Conservation (phyloP, 2,329 filamentous ascomycete species). For the Pseudocercospora fijiensis region DNA sequence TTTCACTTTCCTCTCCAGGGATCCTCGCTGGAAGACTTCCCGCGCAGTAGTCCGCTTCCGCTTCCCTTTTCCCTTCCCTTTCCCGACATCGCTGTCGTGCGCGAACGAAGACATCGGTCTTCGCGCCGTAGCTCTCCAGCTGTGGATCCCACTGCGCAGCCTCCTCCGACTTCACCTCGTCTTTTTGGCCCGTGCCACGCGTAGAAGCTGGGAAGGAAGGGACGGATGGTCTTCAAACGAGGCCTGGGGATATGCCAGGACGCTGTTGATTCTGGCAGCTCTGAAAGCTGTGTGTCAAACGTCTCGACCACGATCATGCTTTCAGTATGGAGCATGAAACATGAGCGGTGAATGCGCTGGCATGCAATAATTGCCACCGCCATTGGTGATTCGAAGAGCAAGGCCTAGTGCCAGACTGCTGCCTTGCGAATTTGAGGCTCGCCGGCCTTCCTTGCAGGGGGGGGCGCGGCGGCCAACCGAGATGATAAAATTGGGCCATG, state of each 20-base stretch:
- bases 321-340: not conserved
- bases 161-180: conserved; percentile 8
- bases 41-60: not conserved
- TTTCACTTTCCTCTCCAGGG: not conserved
- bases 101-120: not conserved
- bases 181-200: conserved; percentile 6
- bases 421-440: not conserved
- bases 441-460: not conserved
- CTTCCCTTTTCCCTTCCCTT: too few species aligned
- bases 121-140: not conserved
- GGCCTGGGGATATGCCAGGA: conserved; percentile 3
- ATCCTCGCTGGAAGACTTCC: conserved; percentile 3
- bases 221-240: not conserved
- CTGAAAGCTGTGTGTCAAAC: not conserved
- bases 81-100: not conserved
- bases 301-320: conserved; percentile 3
- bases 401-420: not conserved
- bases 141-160: not conserved
- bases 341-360: conserved; percentile 3
- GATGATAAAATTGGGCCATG: not conserved
- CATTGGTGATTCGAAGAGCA: conserved; percentile 1
- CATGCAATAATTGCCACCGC: not conserved
- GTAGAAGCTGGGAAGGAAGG: conserved; percentile 4
- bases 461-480: not conserved
- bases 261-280: not conserved